Conservation (phyloP, 108 stramenopile species). For the Skeletonema grethae region DNA sequence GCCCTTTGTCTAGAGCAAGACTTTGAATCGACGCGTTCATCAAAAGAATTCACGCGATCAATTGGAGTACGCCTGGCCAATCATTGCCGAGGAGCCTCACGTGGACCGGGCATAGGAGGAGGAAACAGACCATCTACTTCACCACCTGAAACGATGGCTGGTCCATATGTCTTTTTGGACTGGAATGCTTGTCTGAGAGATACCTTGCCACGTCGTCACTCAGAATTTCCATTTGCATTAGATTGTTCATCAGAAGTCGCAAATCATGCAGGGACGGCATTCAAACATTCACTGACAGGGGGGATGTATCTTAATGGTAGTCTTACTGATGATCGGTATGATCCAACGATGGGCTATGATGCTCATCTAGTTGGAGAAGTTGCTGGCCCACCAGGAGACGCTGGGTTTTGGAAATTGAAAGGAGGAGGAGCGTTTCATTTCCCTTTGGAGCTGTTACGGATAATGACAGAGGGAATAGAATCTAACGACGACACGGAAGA, state of each 20-base stretch:
- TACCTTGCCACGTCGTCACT: slow-evolving; percentile 66
- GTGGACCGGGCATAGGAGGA: slow-evolving; percentile 13
- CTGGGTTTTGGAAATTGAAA: slow-evolving; percentile 70
- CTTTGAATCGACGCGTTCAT: slow-evolving; percentile 72
- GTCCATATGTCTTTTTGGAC: slow-evolving; percentile 66
- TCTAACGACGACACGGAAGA: slow-evolving; percentile 7
- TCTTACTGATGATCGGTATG: slow-evolving; percentile 50
- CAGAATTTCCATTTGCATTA: slow-evolving; percentile 59
- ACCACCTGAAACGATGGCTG: slow-evolving; percentile 46
- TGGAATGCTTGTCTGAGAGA: slow-evolving; percentile 70
- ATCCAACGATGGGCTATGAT: slow-evolving; percentile 73
- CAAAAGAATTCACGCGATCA: slow-evolving; percentile 67
- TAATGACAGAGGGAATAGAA: slow-evolving; percentile 12
- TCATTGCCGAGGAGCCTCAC: slow-evolving; percentile 28
- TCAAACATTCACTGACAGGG: slow-evolving; percentile 66
- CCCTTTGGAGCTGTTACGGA: slow-evolving; percentile 41
- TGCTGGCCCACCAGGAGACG: slow-evolving; percentile 80
- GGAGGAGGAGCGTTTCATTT: slow-evolving; percentile 62
- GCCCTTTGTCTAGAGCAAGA: slow-evolving; percentile 66
- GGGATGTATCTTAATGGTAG: slow-evolving; percentile 63
- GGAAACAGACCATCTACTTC: slow-evolving; percentile 22
- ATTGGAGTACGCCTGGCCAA: slow-evolving; percentile 60
- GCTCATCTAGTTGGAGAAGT: slow-evolving; percentile 55
- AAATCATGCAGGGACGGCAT: slow-evolving; percentile 53
- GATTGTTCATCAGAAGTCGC: slow-evolving; percentile 81